Conservation (phyloP, 148 eudicot species). For the Pharnaceum exiguum region DNA sequence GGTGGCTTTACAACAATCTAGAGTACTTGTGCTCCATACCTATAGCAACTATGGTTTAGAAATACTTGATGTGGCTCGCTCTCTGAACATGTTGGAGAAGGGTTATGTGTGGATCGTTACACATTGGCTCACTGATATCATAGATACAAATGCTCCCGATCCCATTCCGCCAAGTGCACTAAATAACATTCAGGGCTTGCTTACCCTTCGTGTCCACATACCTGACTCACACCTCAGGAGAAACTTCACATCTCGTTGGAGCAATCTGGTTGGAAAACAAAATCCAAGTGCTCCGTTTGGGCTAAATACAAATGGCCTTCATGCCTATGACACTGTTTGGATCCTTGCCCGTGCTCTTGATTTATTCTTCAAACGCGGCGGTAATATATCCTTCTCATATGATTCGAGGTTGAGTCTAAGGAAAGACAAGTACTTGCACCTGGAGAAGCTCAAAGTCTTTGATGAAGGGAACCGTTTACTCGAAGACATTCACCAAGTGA, state of each 20-base stretch:
- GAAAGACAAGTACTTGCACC: conserved; percentile 28
- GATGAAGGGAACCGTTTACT: conserved; percentile 54
- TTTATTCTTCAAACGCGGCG: conserved; percentile 46
- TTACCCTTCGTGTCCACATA: conserved; percentile 45
- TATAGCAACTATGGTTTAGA: conserved; percentile 31
- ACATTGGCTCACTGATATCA: conserved; percentile 52
- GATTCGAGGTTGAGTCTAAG: conserved; percentile 27
- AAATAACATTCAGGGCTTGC: conserved; percentile 42
- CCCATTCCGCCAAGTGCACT: conserved; percentile 20
- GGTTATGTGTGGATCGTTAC: conserved; percentile 79
- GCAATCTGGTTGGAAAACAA: conserved; percentile 27
- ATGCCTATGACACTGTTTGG: conserved; percentile 84
- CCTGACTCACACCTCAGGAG: conserved; percentile 39
- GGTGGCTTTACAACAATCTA: conserved; percentile 38
- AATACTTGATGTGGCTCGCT: conserved; percentile 38
- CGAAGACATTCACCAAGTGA: conserved; percentile 29
- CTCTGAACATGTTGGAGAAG: conserved; percentile 44
- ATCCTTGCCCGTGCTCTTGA: conserved; percentile 57
- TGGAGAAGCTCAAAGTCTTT: conserved; percentile 53
- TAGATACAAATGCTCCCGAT: conserved; percentile 44
- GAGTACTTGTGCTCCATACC: conserved; percentile 54
- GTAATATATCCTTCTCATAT: conserved; percentile 48
- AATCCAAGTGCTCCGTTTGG: conserved; percentile 30
- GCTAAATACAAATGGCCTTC: conserved; percentile 49
- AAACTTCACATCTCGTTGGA: conserved; percentile 43